phyloP scores from a whole-genome alignment of 2,329 filamentous ascomycete species.

The Knoxdaviesia capensis region DNA sequence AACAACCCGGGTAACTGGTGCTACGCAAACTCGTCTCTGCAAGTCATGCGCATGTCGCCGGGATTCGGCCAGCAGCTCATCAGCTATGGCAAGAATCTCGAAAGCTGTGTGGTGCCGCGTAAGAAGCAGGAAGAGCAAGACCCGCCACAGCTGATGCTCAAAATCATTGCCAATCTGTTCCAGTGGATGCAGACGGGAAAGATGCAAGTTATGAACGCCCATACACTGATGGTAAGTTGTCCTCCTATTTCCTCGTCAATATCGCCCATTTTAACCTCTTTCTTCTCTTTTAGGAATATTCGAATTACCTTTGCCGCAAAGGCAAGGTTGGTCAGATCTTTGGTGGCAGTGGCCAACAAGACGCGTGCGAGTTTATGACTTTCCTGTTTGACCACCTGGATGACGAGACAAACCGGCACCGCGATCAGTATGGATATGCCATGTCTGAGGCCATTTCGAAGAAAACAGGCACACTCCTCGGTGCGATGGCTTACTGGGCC shows the following conservation, averaged over 20 bases:
- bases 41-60: conserved; percentile 58
- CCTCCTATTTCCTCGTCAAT: background rate
- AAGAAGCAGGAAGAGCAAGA: conserved; percentile 35
- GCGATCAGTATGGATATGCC: conserved; percentile 7
- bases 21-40: conserved; percentile 82
- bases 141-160: conserved; percentile 37
- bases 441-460: conserved; percentile 5
- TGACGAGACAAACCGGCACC: conserved; percentile 56
- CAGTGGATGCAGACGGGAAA: conserved; percentile 33
- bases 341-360: conserved; percentile 62
- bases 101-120: conserved; percentile 45
- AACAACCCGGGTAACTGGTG: conserved; percentile 68
- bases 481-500: conserved; percentile 56
- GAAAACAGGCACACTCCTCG: conserved; percentile 17
- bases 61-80: conserved; percentile 46
- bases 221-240: conserved; percentile 34
- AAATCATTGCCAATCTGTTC: conserved; percentile 37
- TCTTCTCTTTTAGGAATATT: conserved; percentile 33
- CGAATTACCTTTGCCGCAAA: conserved; percentile 15
- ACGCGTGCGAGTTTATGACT: conserved; percentile 74
- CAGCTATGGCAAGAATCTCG: conserved; percentile 32
- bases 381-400: conserved; percentile 68
- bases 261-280: conserved; percentile 6
- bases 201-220: conserved; percentile 28
- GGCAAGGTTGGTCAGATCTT: conserved; percentile 24